Conservation (phyloP, 1,284 basidiomycete species). For the Boletus sp. region DNA sequence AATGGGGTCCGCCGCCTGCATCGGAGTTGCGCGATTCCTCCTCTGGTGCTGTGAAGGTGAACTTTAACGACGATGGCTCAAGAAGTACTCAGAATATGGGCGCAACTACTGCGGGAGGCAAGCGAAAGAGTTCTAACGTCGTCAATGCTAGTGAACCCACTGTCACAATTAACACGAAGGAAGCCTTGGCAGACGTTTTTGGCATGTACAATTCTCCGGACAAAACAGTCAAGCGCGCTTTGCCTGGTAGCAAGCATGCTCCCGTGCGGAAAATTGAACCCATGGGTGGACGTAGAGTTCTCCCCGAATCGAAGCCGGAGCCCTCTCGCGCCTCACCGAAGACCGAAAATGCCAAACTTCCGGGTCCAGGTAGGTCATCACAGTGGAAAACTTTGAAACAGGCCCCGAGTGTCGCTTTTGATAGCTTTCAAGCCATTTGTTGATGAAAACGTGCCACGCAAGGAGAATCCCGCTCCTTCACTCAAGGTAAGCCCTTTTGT, state of each 20-base stretch:
- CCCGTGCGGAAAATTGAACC: constrained; percentile 60
- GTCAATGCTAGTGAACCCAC: constrained; percentile 46
- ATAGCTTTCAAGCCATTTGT: constrained; percentile 55
- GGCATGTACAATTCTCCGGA: constrained; percentile 90
- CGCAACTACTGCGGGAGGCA: constrained; percentile 31
- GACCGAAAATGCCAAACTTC: constrained; percentile 37
- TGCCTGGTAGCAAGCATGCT: constrained; percentile 64
- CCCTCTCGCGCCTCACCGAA: constrained; percentile 37
- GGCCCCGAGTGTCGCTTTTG: neutral
- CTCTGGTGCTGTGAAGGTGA: constrained; percentile 36
- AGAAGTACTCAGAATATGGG: constrained; percentile 41
- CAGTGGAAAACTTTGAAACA: neutral
- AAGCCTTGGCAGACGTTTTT: constrained; percentile 89
- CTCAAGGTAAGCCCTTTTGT: constrained; percentile 40
- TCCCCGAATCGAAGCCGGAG: constrained; percentile 19
- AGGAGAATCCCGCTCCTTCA: constrained; percentile 45
- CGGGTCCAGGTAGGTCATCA: constrained; percentile 38
- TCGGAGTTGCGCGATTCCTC: constrained; percentile 38
- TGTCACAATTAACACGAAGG: constrained; percentile 83
- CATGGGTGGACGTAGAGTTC: constrained; percentile 30
- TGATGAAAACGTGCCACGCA: constrained; percentile 52
- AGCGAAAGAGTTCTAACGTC: constrained; percentile 36
- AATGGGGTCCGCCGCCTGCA: constrained; percentile 66
- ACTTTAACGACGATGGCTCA: constrained; percentile 52
- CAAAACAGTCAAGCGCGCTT: constrained; percentile 56